Percentiles rank a stretch among this genome's conserved stretches.
Evolutionary conservation across 495 filamentous ascomycete genomes (phyloP).

Genomic region (Xylaria longipes): DNA sequence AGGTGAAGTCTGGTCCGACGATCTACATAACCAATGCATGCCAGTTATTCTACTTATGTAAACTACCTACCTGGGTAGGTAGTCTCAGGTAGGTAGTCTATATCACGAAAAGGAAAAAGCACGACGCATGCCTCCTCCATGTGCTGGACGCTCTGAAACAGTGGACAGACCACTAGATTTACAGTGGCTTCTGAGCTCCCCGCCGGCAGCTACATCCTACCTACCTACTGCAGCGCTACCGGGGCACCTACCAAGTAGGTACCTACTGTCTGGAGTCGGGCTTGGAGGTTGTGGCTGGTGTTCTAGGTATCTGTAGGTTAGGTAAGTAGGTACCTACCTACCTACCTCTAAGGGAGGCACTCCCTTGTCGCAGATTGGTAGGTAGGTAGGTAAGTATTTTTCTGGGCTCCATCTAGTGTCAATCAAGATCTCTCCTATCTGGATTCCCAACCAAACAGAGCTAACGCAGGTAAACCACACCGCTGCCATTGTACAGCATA

Average conservation of each 20-base stretch:
- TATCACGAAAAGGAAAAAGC: not conserved
- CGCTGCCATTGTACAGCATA: constrained; percentile 16
- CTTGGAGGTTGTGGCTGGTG: constrained; percentile 1
- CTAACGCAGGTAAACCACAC: not conserved
- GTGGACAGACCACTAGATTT: not conserved
- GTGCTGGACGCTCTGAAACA: not conserved
- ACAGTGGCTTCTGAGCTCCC: not conserved
- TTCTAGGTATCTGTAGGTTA: too few relatives aligned
- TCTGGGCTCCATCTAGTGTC: not conserved
- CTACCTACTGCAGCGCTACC: not conserved
- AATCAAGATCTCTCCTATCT: not conserved
- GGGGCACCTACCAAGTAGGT: too few relatives aligned
- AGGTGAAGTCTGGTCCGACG: not conserved
- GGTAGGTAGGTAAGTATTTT: not conserved
- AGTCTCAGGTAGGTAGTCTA: not conserved
- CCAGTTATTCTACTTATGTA: not conserved
- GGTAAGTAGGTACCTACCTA: not conserved
- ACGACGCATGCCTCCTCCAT: not conserved
- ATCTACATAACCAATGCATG: not conserved
- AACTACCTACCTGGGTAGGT: too few relatives aligned
- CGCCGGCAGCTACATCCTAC: not conserved
- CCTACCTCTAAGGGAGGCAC: not conserved
- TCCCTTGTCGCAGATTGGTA: not conserved
- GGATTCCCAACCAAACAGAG: constrained; percentile 9
- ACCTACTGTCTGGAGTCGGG: not conserved